phyloP scores from a whole-genome alignment of 2,329 filamentous ascomycete genomes.

The Geosmithia putterillii region DNA sequence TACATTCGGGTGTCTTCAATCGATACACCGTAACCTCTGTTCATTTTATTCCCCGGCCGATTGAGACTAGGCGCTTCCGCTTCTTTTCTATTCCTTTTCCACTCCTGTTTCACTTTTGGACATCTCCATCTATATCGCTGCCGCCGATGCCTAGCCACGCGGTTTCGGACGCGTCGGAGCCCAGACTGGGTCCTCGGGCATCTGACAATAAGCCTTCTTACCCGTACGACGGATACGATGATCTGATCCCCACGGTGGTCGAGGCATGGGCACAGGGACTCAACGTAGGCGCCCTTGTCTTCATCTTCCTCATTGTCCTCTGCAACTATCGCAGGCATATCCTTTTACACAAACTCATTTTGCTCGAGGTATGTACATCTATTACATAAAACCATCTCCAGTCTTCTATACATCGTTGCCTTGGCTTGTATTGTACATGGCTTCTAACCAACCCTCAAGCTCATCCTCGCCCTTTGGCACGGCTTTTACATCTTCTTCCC shows the following conservation, averaged over 20 bases:
- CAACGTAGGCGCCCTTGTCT: slow-evolving; percentile 5
- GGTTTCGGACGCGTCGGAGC: no score
- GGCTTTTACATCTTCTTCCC: slow-evolving; percentile 7
- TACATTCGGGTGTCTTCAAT: background rate
- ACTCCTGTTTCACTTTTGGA: no score
- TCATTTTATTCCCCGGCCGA: background rate
- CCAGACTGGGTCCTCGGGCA: no score
- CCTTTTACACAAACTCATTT: slow-evolving; percentile 7
- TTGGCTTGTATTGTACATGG: no score
- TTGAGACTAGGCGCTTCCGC: background rate
- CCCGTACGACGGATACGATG: slow-evolving; percentile 1
- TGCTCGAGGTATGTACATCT: slow-evolving; percentile 4
- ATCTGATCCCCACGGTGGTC: slow-evolving; percentile 3
- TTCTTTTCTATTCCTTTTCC: background rate
- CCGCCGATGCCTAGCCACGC: no score
- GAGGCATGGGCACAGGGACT: slow-evolving; percentile 7
- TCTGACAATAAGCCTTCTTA: background rate
- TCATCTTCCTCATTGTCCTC: slow-evolving; percentile 5
- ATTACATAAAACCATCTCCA: no score
- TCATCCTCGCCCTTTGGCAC: slow-evolving; percentile 3
- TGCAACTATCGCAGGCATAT: slow-evolving; percentile 7
- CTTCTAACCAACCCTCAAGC: no score
- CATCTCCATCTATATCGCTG: no score
- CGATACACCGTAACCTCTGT: background rate
- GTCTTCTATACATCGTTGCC: no score